phyloP scores from a whole-genome alignment of 176 grass and related monocot species.

The Paspalum notatum region DNA sequence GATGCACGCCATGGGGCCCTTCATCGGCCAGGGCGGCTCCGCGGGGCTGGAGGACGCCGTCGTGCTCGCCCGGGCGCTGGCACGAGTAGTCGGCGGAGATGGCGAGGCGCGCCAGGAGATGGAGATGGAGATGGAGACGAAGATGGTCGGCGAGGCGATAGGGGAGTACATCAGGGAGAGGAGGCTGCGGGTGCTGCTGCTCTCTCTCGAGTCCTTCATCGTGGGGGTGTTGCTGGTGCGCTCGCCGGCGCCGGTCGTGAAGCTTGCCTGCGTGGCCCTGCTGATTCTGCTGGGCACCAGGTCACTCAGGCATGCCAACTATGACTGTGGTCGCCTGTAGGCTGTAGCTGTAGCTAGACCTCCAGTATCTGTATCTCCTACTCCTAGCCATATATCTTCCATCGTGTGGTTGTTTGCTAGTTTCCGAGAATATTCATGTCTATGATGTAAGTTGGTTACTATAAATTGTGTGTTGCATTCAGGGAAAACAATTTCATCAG shows the following conservation, averaged over 20 bases:
- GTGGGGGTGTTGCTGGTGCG: background rate
- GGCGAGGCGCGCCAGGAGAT: background rate
- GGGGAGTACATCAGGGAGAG: slow-evolving; percentile 48
- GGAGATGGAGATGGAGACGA: background rate
- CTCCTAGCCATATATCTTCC: too few species aligned
- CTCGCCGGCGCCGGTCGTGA: slow-evolving; percentile 24
- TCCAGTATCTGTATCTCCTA: background rate
- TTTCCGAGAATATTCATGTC: too few species aligned
- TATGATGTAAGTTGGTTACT: too few species aligned
- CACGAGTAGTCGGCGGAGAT: background rate
- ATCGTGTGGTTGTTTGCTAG: too few species aligned
- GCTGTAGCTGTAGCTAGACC: background rate
- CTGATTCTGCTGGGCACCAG: slow-evolving; percentile 39
- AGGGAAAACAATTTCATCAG: too few species aligned
- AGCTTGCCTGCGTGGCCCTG: slow-evolving; percentile 29
- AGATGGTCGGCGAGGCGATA: background rate
- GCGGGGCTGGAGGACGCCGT: slow-evolving; percentile 50
- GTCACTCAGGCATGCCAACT: slow-evolving; percentile 37
- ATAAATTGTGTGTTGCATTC: too few species aligned
- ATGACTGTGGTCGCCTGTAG: slow-evolving; percentile 55
- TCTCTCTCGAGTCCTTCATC: background rate
- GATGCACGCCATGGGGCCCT: slow-evolving; percentile 67
- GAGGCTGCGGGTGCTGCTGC: slow-evolving; percentile 3
- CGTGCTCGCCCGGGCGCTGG: slow-evolving; percentile 55
- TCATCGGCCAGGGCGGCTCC: slow-evolving; percentile 63